A percentile compares a stretch with the other conserved stretches of the same genome.
These are phyloP conservation scores for Starmerella cellae DNA, from an alignment of 805 yeast species.

Conservation along the genomic window DNA sequence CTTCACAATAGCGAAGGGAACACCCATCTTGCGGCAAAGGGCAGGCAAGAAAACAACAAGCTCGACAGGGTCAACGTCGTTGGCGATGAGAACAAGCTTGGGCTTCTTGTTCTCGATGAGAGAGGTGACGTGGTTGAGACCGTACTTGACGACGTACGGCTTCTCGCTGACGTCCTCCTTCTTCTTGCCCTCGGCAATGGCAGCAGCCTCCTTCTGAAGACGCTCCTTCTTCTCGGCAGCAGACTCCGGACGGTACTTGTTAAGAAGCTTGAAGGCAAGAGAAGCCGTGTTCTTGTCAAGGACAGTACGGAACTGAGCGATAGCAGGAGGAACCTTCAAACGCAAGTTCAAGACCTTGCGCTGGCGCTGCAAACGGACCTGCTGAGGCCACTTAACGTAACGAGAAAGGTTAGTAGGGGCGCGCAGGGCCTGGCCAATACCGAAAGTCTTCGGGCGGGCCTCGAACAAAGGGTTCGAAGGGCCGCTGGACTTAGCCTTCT, in stretches of 20 bases:
- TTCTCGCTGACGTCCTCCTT: constrained; percentile 93
- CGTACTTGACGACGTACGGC: constrained; percentile 95
- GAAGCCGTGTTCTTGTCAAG: constrained; percentile 98
- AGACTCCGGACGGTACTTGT: constrained; percentile 99
- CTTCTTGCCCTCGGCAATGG: constrained; percentile 94
- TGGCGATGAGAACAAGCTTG: constrained; percentile 90
- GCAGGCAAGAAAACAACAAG: constrained; percentile 96
- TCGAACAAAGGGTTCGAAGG: constrained; percentile 60
- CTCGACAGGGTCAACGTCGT: constrained; percentile 99
- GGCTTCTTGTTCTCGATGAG: constrained; percentile 98
- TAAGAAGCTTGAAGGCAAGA: constrained; percentile 89
- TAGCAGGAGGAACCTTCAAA: constrained; percentile 98
- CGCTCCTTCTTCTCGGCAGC: constrained; percentile 97
- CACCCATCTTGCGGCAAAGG: constrained; percentile 98
- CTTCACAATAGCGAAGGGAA: constrained; percentile 96
- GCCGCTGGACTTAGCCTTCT: constrained; percentile 40
- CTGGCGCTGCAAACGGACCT: constrained; percentile 97
- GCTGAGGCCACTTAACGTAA: constrained; percentile 98
- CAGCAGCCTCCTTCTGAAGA: constrained; percentile 94
- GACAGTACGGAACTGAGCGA: constrained; percentile 90
- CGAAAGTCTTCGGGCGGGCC: constrained; percentile 82
- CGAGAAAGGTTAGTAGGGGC: constrained; percentile 92
- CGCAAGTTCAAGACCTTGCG: constrained; percentile 90
- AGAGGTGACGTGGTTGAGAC: constrained; percentile 97
- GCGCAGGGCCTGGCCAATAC: constrained; percentile 92